Evolutionary conservation across 164 flowering plant genomes (phyloP).

Genomic region (Brasenia schreberi): DNA sequence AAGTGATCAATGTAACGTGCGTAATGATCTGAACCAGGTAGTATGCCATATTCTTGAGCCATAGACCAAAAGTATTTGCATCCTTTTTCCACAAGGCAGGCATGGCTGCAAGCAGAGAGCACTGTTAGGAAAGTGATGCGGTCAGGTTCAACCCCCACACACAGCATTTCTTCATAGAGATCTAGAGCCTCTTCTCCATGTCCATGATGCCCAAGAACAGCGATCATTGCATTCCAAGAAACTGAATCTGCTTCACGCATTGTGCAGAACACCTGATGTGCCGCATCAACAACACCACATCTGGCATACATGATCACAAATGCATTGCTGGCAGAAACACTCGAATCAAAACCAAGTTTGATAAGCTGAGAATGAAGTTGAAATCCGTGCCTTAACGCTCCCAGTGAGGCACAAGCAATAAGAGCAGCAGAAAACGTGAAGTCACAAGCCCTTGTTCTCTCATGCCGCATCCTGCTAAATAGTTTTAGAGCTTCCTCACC

Average conservation of each 20-base stretch:
- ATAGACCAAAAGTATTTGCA: slow-evolving; percentile 44
- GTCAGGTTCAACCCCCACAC: slow-evolving; percentile 46
- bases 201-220: slow-evolving; percentile 73
- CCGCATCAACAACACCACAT: slow-evolving; percentile 61
- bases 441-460: slow-evolving; percentile 57
- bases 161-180: slow-evolving; percentile 50
- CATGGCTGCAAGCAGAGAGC: slow-evolving; percentile 74
- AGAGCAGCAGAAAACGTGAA: slow-evolving; percentile 65
- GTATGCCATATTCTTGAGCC: slow-evolving; percentile 31
- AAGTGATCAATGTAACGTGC: slow-evolving; percentile 66
- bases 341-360: slow-evolving; percentile 39
- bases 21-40: slow-evolving; percentile 71
- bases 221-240: slow-evolving; percentile 63
- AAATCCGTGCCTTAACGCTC: slow-evolving; percentile 54
- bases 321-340: slow-evolving; percentile 71
- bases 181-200: slow-evolving; percentile 44
- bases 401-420: slow-evolving; percentile 57
- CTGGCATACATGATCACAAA: slow-evolving; percentile 71
- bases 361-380: slow-evolving; percentile 36
- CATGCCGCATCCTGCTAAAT: slow-evolving; percentile 42
- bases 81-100: slow-evolving; percentile 61
- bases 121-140: slow-evolving; percentile 61
- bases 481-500: slow-evolving; percentile 66
- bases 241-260: slow-evolving; percentile 41
- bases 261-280: slow-evolving; percentile 30